A percentile compares a stretch with the other conserved stretches of the same genome.
phyloP scores from a whole-genome alignment of 2,329 filamentous ascomycete species.

The Cercospora beticola region DNA sequence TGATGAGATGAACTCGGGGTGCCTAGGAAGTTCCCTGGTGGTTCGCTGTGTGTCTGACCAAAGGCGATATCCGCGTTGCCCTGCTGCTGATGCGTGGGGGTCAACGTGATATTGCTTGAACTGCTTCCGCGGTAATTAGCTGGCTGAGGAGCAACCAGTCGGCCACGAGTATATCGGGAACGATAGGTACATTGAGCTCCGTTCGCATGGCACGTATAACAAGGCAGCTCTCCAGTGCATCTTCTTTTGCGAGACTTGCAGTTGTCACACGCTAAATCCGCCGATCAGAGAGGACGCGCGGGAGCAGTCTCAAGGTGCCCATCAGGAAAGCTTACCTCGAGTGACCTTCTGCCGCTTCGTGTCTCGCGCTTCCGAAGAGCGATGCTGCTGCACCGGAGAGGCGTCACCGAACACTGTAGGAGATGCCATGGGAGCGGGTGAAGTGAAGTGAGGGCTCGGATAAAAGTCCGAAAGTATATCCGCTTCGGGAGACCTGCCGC shows the following conservation, averaged over 20 bases:
- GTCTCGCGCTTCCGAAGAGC: constrained; percentile 5
- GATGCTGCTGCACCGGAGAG: constrained; percentile 5
- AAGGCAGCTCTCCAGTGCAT: constrained; percentile 45
- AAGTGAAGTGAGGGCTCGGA: neutral
- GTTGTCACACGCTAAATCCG: constrained; percentile 32
- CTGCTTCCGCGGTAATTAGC: neutral
- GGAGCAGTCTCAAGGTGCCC: neutral
- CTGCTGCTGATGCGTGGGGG: neutral
- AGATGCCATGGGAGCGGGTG: neutral
- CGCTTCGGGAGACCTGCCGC: neutral
- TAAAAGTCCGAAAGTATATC: neutral
- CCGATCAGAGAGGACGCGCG: constrained; percentile 3
- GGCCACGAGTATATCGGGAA: constrained; percentile 50
- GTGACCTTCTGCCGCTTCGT: constrained; percentile 31
- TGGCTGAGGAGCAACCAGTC: constrained; percentile 23
- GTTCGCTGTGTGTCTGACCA: neutral
- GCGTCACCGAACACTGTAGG: neutral
- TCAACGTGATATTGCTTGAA: neutral
- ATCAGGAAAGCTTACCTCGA: constrained; percentile 15
- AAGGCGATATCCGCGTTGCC: neutral
- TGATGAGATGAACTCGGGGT: constrained; percentile 19
- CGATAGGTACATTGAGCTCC: constrained; percentile 49
- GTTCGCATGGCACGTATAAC: constrained; percentile 38
- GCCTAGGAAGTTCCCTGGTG: neutral
- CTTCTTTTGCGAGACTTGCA: constrained; percentile 43